Evolutionary conservation across 2,329 filamentous ascomycete species (phyloP).

Genomic region (Nemania diffusa): DNA sequence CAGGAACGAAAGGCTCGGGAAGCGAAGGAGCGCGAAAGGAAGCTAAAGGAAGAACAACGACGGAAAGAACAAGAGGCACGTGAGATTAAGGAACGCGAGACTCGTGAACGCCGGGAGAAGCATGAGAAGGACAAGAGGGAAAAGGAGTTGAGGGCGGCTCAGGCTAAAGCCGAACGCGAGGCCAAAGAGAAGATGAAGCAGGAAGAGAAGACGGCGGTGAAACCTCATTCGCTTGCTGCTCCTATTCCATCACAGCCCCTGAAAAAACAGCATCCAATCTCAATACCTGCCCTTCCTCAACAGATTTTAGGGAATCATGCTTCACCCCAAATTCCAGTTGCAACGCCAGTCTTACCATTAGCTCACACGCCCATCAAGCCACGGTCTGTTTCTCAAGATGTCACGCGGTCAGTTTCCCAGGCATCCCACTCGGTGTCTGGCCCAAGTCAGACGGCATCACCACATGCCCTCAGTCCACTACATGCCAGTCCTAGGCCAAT

Average conservation of each 20-base stretch:
- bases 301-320: conserved; percentile 70
- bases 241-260: conserved; percentile 55
- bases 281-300: conserved; percentile 66
- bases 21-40: conserved; percentile 83
- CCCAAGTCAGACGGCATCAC: conserved; percentile 67
- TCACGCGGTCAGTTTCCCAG: conserved; percentile 74
- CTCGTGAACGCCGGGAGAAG: conserved; percentile 65
- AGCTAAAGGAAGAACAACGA: conserved; percentile 82
- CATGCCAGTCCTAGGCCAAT: conserved; percentile 74
- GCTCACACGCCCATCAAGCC: conserved; percentile 81
- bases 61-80: conserved; percentile 81
- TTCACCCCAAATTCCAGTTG: conserved; percentile 82
- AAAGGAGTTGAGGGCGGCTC: conserved; percentile 59
- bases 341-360: conserved; percentile 85
- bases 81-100: conserved; percentile 75
- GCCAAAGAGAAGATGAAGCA: conserved; percentile 59
- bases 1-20: conserved; percentile 85
- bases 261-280: conserved; percentile 56
- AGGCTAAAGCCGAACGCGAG: conserved; percentile 59
- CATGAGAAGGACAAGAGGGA: conserved; percentile 69
- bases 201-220: conserved; percentile 57
- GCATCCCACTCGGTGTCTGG: conserved; percentile 70
- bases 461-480: conserved; percentile 69
- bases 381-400: conserved; percentile 83
- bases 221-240: conserved; percentile 53